Evolutionary conservation across 2,329 filamentous ascomycete genomes (phyloP).

Genomic region (Knufia petricola): DNA sequence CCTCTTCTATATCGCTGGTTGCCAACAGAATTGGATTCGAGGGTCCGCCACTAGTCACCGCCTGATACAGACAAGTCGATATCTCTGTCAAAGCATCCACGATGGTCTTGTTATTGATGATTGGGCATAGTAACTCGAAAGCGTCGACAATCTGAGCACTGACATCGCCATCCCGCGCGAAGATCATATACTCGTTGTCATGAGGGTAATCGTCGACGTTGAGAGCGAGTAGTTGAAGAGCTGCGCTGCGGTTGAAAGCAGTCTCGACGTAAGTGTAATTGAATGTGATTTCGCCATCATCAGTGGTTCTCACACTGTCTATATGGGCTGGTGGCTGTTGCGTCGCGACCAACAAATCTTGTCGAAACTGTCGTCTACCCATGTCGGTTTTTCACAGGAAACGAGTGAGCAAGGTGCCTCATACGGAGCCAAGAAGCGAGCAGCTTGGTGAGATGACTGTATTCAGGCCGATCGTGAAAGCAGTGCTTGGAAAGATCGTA

Average conservation of each 20-base stretch:
- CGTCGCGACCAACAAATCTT: slow-evolving; percentile 43
- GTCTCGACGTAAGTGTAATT: slow-evolving; percentile 34
- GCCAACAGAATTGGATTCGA: slow-evolving; percentile 23
- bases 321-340: slow-evolving; percentile 38
- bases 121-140: slow-evolving; percentile 19
- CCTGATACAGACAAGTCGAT: slow-evolving; percentile 12
- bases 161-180: slow-evolving; percentile 32
- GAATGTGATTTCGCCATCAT: slow-evolving; percentile 64
- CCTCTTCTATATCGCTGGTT: slow-evolving; percentile 22
- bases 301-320: slow-evolving; percentile 48
- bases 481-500: no score
- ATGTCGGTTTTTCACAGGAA: no score
- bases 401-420: no score
- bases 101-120: slow-evolving; percentile 24
- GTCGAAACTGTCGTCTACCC: slow-evolving; percentile 56
- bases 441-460: no score
- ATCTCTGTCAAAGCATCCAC: slow-evolving; percentile 25
- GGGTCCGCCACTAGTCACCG: slow-evolving; percentile 9
- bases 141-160: slow-evolving; percentile 22
- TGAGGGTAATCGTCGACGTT: slow-evolving; percentile 54
- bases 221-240: slow-evolving; percentile 20
- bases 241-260: slow-evolving; percentile 2
- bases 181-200: slow-evolving; percentile 41
- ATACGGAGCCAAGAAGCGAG: no score
- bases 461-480: no score